These are phyloP conservation scores for Brassica balearica DNA, from an alignment of 441 rosid genomes.

Conservation along the genomic window DNA sequence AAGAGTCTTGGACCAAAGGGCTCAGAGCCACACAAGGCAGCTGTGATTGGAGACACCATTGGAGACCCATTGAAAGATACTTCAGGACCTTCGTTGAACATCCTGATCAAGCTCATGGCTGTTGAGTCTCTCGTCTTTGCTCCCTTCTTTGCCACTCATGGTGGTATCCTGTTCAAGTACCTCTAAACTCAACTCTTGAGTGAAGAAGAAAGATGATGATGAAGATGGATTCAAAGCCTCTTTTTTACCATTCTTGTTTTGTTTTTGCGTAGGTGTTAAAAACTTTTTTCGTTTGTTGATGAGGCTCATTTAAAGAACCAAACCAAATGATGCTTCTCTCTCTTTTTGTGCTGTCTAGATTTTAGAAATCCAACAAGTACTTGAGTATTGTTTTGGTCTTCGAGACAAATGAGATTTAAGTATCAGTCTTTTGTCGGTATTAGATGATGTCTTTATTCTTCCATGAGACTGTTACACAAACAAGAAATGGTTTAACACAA, in stretches of 20 bases:
- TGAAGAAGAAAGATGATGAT: slow-evolving; percentile 21
- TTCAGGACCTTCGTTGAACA: slow-evolving; percentile 76
- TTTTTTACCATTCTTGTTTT: slow-evolving; percentile 37
- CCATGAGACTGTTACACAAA: slow-evolving; percentile 3
- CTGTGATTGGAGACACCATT: slow-evolving; percentile 78
- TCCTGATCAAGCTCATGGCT: slow-evolving; percentile 80
- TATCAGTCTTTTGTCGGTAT: not conserved
- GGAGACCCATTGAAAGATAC: slow-evolving; percentile 84
- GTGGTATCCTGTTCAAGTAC: slow-evolving; percentile 67
- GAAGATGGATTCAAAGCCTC: slow-evolving; percentile 34
- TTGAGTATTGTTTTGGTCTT: slow-evolving; percentile 35
- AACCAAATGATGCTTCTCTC: slow-evolving; percentile 40
- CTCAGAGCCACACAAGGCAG: slow-evolving; percentile 75
- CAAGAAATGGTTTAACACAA: slow-evolving; percentile 3
- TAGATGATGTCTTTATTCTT: not conserved
- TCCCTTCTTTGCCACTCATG: slow-evolving; percentile 77
- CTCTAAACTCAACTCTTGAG: slow-evolving; percentile 36
- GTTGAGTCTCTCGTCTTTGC: slow-evolving; percentile 80
- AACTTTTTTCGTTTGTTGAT: slow-evolving; percentile 24
- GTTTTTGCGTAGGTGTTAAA: slow-evolving; percentile 42
- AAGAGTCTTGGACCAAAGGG: slow-evolving; percentile 74
- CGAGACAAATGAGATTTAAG: not conserved
- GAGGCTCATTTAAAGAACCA: slow-evolving; percentile 35
- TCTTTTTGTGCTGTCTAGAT: slow-evolving; percentile 39
- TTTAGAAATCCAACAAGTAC: slow-evolving; percentile 41